Evolutionary conservation across 1,139 yeast genomes (phyloP), one percentile per base, ranked within the genome.

Genomic region (Entelexis paramagnoliae): DNA sequence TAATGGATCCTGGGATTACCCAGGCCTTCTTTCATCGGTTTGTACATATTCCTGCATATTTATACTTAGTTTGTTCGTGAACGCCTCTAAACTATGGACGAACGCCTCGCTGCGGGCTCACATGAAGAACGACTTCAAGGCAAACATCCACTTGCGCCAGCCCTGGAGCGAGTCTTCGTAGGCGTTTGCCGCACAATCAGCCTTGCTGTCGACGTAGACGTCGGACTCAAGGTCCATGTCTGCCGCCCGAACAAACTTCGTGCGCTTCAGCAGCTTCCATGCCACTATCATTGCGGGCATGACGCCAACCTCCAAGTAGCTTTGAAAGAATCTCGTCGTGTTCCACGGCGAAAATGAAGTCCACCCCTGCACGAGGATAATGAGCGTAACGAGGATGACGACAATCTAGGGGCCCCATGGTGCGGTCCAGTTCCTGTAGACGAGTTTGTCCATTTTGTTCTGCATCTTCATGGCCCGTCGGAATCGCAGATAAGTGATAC

Each of bases 321-420:
- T 78, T 63, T 80, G 87, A 39, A 81, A 80, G 64, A 80, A 81
- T 54, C 72, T 70, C 29, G 74, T 79, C 7, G 78, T 81, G 51
- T 72, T 53, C 59, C 79, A 81, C 0, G 88, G 87, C 52, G 72
- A 71, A 59, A 81, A 76, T 44, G 74, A 71, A 1, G 82, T 69
- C 86, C 87, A 81, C 2, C 87, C 84, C 64, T 81, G 87, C 34
- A 81, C 77, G 28, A 81, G 64, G 1, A 78, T 81, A 57, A 81
- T 68, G 55, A 81, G 73, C 2, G 72, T 57, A 60, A 79, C 80
- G 46, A 78, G 66, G 0, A 66, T 58, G 7, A 80, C 67, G 1
- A 82, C 82, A 46, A 77, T 60, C 46, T 70, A 68, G 2, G 82
- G 78, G 28, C 73, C 67, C 60, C 65, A 69, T 1, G 88, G 87